Base-by-base conservation (phyloP, 371 early-diverging fungal genomes). In the Syncephalastrum contaminatum region DNA sequence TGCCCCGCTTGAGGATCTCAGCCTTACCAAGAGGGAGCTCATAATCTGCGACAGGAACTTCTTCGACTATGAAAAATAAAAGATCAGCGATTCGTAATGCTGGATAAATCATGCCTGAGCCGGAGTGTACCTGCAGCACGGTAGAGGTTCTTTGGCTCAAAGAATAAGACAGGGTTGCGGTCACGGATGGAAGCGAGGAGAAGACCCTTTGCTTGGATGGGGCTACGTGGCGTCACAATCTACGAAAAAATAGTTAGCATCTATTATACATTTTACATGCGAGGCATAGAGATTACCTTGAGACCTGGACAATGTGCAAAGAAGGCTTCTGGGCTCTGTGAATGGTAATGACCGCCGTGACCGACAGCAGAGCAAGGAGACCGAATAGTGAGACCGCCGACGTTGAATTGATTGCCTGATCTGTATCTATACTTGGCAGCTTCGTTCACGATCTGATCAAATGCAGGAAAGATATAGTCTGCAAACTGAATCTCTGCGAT, bases 401-500 rank as follows among this genome's bases (percentile, higher is more conserved):
- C 89, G 64, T 95, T 79, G 62, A 97, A 98, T 64, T 88, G 81
- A 57, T 90, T 89, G 22, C 99, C 99, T 8, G 95, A 93, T 36
- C 99, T 86, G 75, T 97, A 98, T 47, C 99, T 85, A 67, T 87
- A 96, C 74, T 98, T 98, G 36, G 98, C 96, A 16, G 98, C 98
- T 75, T 98, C 99, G 70, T 98, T 98, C n/a, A 96, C 97, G 46
- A 98, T 64, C 88, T 97, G 98, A 75, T 98, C 98, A 68, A 96
- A 98, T 3, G 97, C 97, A 4, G 98, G 98, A 71, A 92, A 96
- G 10, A 98, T 94, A 60, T 97, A 97, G 69, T 98, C 97, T 13
- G 96, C 99, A 80, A 98, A 98, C 77, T 98, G 98, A 48, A 98
- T 97, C 70, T 98, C 99, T 21, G 98, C 98, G 61, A 98, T 95